phyloP scores from a whole-genome alignment of 495 filamentous ascomycete species.

The Aspergillus asperescens region DNA sequence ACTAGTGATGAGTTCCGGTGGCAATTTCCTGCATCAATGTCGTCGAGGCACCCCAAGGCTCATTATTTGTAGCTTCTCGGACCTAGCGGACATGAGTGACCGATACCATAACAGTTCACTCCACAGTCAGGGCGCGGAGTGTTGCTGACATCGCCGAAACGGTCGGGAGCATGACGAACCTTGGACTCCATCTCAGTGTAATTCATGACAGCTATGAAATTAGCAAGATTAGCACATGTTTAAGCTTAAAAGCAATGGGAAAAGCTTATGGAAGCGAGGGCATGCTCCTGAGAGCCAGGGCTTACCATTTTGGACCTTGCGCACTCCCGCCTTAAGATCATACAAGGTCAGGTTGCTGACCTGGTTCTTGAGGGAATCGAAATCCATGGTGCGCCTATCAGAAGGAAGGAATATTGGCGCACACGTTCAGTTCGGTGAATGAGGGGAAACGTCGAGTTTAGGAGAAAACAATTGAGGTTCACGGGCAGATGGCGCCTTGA shows the following conservation, averaged over 20 bases:
- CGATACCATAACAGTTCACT: neutral
- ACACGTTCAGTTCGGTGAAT: slow-evolving; percentile 14
- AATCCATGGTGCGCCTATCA: slow-evolving; percentile 60
- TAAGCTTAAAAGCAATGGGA: neutral
- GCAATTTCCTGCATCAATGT: slow-evolving; percentile 95
- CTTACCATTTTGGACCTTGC: slow-evolving; percentile 97
- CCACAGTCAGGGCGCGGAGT: neutral
- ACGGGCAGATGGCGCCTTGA: slow-evolving; percentile 18
- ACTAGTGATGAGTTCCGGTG: slow-evolving; percentile 98
- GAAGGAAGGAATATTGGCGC: slow-evolving; percentile 17
- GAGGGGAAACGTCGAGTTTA: slow-evolving; percentile 4
- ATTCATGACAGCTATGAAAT: slow-evolving; percentile 85
- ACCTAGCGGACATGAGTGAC: slow-evolving; percentile 50
- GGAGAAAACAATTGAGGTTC: slow-evolving; percentile 9
- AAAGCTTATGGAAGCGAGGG: neutral
- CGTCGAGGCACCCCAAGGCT: slow-evolving; percentile 92
- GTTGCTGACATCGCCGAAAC: slow-evolving; percentile 7
- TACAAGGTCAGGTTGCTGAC: slow-evolving; percentile 94
- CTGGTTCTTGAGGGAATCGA: slow-evolving; percentile 76
- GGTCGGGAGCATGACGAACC: slow-evolving; percentile 47
- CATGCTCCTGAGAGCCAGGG: neutral
- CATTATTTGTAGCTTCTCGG: slow-evolving; percentile 95
- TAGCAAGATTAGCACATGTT: neutral
- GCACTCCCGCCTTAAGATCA: slow-evolving; percentile 93
- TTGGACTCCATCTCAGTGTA: slow-evolving; percentile 99